Percentiles rank a stretch among this genome's conserved stretches.
Conservation (phyloP, 768 basidiomycete genomes). For the Suillus bovinus region DNA sequence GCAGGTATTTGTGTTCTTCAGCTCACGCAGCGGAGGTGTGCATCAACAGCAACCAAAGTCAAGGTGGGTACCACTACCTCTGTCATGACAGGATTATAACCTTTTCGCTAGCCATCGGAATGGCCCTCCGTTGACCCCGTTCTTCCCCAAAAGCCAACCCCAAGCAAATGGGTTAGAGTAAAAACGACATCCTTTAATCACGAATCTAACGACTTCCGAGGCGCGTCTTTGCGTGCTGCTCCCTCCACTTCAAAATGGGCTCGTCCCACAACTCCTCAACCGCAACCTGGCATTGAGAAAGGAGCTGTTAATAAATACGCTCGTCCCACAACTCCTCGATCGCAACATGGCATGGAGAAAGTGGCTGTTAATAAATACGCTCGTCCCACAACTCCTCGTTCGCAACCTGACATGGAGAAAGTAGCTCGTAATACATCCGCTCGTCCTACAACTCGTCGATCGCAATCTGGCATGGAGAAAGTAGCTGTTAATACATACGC, state of each 20-base stretch:
- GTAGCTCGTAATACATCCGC: too few relatives aligned
- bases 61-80: neutral
- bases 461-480: neutral
- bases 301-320: too few relatives aligned
- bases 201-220: neutral
- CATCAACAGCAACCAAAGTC: constrained; percentile 8
- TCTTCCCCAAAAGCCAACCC: constrained; percentile 9
- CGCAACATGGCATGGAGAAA: neutral
- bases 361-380: neutral
- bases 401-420: neutral
- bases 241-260: constrained; percentile 15
- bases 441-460: constrained; percentile 9
- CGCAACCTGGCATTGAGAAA: neutral
- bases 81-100: neutral
- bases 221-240: neutral
- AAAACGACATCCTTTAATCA: neutral
- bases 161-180: constrained; percentile 15
- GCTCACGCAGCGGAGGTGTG: constrained; percentile 5
- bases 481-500: neutral
- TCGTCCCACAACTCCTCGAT: constrained; percentile 9
- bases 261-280: constrained; percentile 10
- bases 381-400: constrained; percentile 10
- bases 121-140: constrained; percentile 3
- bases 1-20: constrained; percentile 5
- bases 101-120: constrained; percentile 7